Evolutionary conservation across 768 basidiomycete genomes (phyloP), one percentile per base, ranked within the genome.

Genomic region (Hirschioporus abietinus): DNA sequence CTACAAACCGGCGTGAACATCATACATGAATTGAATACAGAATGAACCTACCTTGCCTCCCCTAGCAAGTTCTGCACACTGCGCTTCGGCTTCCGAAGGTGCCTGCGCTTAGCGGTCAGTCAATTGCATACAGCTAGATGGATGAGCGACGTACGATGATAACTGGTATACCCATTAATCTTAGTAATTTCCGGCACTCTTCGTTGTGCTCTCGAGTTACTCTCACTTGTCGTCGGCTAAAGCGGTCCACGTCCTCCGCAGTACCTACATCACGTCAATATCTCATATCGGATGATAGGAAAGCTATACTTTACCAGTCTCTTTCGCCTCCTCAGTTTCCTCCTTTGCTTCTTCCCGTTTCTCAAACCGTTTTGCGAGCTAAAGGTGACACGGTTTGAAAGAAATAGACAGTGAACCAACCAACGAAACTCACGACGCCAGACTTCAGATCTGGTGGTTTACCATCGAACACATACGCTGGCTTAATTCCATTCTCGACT

Each of bases 401-500:
- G 70, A 60, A 65, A 52, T 36, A 66, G 60, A 10, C 18, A 7
- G 27, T 7, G 17, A 30, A 66, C 63, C 34, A 30, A 59, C 20
- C 20, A 9, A 63, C 35, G 25, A 26, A 17, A 89, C 94, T 74
- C 73, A 99, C 96, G 73, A 99, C 95, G 64, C 94, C 94, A 66
- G 94, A 90, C 80, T 99, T 99, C 79, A 99, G 78, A 72, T 98
- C 95, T 60, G 97, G 97, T 1, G 97, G 97, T 76, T 96, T 96
- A 24, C 97, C 97, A 77, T 99, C 97, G 70, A 99, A 99, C 35
- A 99, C 94, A 77, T 99, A 99, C 35, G 91, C 91, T 0, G 96
- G 96, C 74, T 99, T 99, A 75, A 99, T 95, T 3, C 97, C 97
- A 70, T 99, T 96, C 78, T 99, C 97, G 20, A 96, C 96, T 76